Conservation (phyloP, 2,329 filamentous ascomycete species). For the Pseudofabraea citricarpa region DNA sequence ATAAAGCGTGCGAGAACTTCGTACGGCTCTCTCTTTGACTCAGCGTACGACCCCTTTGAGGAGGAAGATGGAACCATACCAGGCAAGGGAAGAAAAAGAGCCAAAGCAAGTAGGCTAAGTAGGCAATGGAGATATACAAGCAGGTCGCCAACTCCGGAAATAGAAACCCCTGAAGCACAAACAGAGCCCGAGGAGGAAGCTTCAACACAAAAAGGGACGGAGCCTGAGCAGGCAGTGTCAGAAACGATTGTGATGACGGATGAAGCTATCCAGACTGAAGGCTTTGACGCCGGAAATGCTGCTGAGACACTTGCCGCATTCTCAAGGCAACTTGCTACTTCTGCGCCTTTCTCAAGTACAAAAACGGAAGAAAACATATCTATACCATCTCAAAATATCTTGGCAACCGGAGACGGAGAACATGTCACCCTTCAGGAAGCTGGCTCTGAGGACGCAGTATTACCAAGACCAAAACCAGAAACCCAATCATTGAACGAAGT, state of each 20-base stretch:
- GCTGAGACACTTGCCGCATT: conserved; percentile 16
- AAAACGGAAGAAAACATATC: background rate
- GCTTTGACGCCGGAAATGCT: conserved; percentile 22
- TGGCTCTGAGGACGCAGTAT: background rate
- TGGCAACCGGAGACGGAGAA: no score
- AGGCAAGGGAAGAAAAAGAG: conserved; percentile 62
- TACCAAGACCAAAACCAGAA: conserved; percentile 3
- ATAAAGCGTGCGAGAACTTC: conserved; percentile 67
- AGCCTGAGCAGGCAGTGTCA: conserved; percentile 11
- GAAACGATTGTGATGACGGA: conserved; percentile 29
- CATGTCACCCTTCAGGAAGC: background rate
- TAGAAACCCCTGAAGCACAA: conserved; percentile 12
- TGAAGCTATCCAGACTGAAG: conserved; percentile 36
- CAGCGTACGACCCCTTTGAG: conserved; percentile 58
- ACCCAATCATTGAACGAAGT: background rate
- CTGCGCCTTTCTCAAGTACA: conserved; percentile 10
- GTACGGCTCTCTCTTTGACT: conserved; percentile 61
- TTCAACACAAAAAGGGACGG: conserved; percentile 3
- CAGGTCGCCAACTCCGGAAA: conserved; percentile 64
- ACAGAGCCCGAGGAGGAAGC: conserved; percentile 1
- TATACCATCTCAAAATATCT: background rate
- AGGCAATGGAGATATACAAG: conserved; percentile 71
- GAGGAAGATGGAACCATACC: conserved; percentile 61
- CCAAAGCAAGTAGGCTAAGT: conserved; percentile 58
- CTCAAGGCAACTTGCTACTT: conserved; percentile 16